Evolutionary conservation across 2,329 filamentous ascomycete genomes (phyloP), one percentile per base, ranked within the genome.

Genomic region (Bipolaris cookei): DNA sequence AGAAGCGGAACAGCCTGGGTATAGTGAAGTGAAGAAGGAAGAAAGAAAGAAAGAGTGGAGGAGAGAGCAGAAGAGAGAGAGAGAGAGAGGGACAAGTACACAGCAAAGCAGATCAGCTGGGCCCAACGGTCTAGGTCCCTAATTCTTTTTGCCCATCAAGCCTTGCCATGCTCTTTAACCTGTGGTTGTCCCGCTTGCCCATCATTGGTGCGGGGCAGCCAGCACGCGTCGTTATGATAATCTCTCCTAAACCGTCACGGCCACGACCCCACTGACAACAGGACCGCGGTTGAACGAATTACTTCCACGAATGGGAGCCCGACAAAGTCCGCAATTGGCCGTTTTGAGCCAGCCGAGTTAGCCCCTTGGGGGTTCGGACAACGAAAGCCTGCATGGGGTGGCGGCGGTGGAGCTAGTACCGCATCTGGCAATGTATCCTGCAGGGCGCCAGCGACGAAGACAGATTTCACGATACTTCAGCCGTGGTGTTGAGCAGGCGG

Each of bases 261-360:
- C 48, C 47, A 42, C 49, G 21, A 35, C 34, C 34, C 42, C 37
- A 42, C 42, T 35, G 25, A 34, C 46, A 34, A 16, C 41, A 45
- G 25, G 25, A 54, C 48, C 18, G 49, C 45, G 34, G 28, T 48
- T 37, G 42, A 41, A 34, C 21, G 18, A n/a, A 38, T 42, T 52
- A 62, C 58, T 57, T 67, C 66, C 66, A 69, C 65, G 60, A 69
- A 69, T 69, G 54, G 60, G 53, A 67, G 53, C 23, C 52, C 58
- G 32, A 20, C 6, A 16, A 57, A 54, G 51, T 59, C 62, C 58
- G 58, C 58, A 58, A 42, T 20, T 35, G 28, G 14, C 39, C 30
- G 20, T 28, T 35, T 34, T n/a, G 28, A 18, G 32, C 14, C 23
- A 11, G 2, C 38, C 42, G 42, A 32, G 39, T 42, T 39, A 43